phyloP scores from a whole-genome alignment of 768 basidiomycete genomes.

The Lentinus tigrinus region DNA sequence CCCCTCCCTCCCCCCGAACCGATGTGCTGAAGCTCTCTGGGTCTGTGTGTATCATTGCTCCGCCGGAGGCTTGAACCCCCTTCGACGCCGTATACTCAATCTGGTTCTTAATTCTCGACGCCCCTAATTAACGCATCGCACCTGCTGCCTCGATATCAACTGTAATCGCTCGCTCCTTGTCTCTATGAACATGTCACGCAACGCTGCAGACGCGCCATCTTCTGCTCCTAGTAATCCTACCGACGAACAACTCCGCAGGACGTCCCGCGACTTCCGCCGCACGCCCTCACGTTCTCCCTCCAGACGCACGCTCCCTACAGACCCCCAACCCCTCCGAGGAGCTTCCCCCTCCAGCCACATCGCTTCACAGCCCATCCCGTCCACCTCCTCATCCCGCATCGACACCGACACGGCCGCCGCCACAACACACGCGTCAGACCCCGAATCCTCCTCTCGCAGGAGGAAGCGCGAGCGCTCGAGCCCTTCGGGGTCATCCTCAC shows the following conservation, averaged over 20 bases:
- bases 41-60: constrained; percentile 26
- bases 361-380: constrained; percentile 4
- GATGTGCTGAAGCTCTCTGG: constrained; percentile 26
- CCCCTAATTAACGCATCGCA: constrained; percentile 20
- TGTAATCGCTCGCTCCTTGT: constrained; percentile 19
- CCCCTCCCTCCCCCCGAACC: constrained; percentile 16
- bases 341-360: constrained; percentile 11
- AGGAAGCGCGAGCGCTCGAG: constrained; percentile 21
- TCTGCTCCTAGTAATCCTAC: constrained; percentile 17
- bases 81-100: constrained; percentile 26
- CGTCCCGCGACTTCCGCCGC: background rate
- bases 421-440: constrained; percentile 12
- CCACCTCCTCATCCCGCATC: constrained; percentile 5
- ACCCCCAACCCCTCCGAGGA: constrained; percentile 10
- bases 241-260: constrained; percentile 10
- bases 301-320: constrained; percentile 15
- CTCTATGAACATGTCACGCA: constrained; percentile 23
- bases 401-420: constrained; percentile 6
- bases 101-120: constrained; percentile 19
- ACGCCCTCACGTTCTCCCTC: constrained; percentile 6
- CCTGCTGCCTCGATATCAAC: constrained; percentile 11
- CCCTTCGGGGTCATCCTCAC: constrained; percentile 29
- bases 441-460: constrained; percentile 7
- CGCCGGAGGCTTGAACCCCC: constrained; percentile 22
- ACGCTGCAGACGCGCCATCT: constrained; percentile 17